phyloP scores from a whole-genome alignment of 495 filamentous ascomycete species.

The Immersiella caudata region DNA sequence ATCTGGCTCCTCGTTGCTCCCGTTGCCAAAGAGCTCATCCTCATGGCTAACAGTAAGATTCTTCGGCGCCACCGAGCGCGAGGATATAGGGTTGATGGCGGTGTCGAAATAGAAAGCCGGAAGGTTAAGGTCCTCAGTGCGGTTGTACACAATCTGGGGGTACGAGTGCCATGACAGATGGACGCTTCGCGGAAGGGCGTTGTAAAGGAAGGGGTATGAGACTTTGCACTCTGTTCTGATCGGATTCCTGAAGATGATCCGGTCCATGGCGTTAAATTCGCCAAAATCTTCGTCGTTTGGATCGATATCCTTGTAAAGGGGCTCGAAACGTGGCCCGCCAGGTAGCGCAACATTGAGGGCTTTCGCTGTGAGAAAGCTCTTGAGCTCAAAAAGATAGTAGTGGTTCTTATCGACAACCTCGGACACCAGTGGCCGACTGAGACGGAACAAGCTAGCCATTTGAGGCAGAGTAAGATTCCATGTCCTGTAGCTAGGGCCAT shows the following conservation, averaged over 20 bases:
- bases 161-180: slow-evolving; percentile 92
- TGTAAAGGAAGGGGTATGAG: slow-evolving; percentile 92
- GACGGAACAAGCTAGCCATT: slow-evolving; percentile 92
- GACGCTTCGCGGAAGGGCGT: slow-evolving; percentile 92
- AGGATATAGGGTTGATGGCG: slow-evolving; percentile 96
- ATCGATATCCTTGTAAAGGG: slow-evolving; percentile 97
- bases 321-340: slow-evolving; percentile 95
- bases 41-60: slow-evolving; percentile 92
- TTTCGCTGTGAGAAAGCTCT: slow-evolving; percentile 95
- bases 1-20: slow-evolving; percentile 75
- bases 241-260: slow-evolving; percentile 96
- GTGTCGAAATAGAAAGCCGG: slow-evolving; percentile 98
- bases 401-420: slow-evolving; percentile 96
- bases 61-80: slow-evolving; percentile 90
- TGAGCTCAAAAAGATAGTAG: slow-evolving; percentile 96
- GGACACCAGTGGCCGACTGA: slow-evolving; percentile 88
- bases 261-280: slow-evolving; percentile 99
- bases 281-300: slow-evolving; percentile 99
- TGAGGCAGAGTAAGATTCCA: slow-evolving; percentile 96
- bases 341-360: slow-evolving; percentile 96
- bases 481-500: slow-evolving; percentile 92
- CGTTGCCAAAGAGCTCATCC: slow-evolving; percentile 88
- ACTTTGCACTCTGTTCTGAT: slow-evolving; percentile 97
- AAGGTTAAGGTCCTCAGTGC: slow-evolving; percentile 83
- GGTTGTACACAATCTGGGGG: slow-evolving; percentile 89